Percentiles rank a stretch among this genome's conserved stretches.
Evolutionary conservation across 176 grass and related monocot genomes (phyloP).

Genomic region (Zoysia japonica): DNA sequence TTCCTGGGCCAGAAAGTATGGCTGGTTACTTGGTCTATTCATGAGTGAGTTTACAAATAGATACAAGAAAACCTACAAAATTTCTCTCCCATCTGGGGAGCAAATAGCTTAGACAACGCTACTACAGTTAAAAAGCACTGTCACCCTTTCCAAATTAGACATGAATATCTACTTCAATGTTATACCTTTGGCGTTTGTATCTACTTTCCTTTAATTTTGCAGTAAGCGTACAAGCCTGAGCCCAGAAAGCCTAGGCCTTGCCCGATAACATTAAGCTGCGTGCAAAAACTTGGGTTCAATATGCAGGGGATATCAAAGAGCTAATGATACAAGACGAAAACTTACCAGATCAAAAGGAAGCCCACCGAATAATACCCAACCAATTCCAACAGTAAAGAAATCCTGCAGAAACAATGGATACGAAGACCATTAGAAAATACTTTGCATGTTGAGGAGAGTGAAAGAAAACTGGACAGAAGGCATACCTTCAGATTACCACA

Average conservation of each 20-base stretch:
- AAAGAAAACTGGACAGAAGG: constrained; percentile 23
- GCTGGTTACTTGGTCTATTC: constrained; percentile 30
- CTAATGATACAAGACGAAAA: not conserved
- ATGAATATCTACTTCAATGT: constrained; percentile 33
- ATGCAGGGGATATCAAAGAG: constrained; percentile 1
- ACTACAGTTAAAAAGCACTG: constrained; percentile 40
- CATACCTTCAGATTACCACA: constrained; percentile 98
- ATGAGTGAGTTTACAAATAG: constrained; percentile 37
- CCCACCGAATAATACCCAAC: constrained; percentile 89
- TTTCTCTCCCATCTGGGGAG: constrained; percentile 54
- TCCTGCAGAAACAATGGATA: constrained; percentile 53
- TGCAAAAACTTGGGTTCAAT: constrained; percentile 17
- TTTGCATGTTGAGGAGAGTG: not conserved
- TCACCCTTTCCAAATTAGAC: constrained; percentile 13
- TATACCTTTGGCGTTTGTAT: not conserved
- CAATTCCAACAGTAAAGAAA: constrained; percentile 92
- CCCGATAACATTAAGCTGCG: constrained; percentile 92
- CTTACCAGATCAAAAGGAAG: constrained; percentile 96
- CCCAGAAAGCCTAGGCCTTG: constrained; percentile 88
- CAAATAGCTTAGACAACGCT: constrained; percentile 33
- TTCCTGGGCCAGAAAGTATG: constrained; percentile 25
- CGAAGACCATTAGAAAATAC: constrained; percentile 27
- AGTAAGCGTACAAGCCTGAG: constrained; percentile 94
- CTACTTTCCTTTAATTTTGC: constrained; percentile 92
- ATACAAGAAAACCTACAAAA: constrained; percentile 58